A percentile compares a stretch with the other conserved stretches of the same genome.
Conservation (phyloP, 148 eudicot species). For the Rhododendron henanense region DNA sequence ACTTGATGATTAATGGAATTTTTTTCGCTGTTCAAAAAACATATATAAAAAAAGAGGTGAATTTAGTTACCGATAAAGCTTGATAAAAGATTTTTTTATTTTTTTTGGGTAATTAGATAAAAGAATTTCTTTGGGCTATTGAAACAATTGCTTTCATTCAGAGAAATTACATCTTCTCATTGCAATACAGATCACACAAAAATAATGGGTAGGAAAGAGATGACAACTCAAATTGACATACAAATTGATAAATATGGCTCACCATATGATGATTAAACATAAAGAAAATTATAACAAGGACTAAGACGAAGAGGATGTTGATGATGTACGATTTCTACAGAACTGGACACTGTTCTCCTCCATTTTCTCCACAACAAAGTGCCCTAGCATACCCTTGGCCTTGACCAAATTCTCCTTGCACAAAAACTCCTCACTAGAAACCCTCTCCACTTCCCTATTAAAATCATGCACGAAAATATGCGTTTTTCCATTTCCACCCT, state of each 20-base stretch:
- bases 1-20: too few species aligned
- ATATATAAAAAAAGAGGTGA: not conserved
- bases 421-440: slow-evolving; percentile 56
- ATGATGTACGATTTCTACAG: slow-evolving; percentile 36
- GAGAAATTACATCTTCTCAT: not conserved
- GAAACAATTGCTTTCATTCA: not conserved
- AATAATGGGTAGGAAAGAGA: not conserved
- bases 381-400: slow-evolving; percentile 55
- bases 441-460: slow-evolving; percentile 40
- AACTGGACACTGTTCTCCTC: slow-evolving; percentile 42
- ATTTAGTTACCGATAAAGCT: not conserved
- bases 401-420: slow-evolving; percentile 69
- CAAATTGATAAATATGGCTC: not conserved
- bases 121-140: not conserved
- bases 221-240: not conserved
- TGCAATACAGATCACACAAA: not conserved
- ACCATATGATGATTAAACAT: not conserved
- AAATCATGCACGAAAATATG: slow-evolving; percentile 72
- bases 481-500: slow-evolving; percentile 43
- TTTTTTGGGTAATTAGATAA: not conserved
- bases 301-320: not conserved
- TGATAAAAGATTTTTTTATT: not conserved
- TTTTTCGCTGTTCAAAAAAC: too few species aligned
- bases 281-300: not conserved
- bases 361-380: slow-evolving; percentile 61